Evolutionary conservation across 139 green algal genomes (phyloP).

Genomic region (Auxenochlorella protothecoides): DNA sequence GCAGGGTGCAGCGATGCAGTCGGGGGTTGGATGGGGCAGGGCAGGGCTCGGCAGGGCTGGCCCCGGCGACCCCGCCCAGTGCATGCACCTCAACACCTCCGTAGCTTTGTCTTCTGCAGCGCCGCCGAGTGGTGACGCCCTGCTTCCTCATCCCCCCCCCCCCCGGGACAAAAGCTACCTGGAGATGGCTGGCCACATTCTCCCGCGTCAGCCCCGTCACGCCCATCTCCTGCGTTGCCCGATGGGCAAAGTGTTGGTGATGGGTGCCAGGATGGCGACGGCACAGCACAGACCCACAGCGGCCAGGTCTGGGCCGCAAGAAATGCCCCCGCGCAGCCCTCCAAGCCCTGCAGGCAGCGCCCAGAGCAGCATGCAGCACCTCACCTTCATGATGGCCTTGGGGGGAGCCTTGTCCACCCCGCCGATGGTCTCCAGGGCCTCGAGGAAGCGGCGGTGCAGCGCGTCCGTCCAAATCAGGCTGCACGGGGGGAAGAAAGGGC

Average conservation of each 20-base stretch:
- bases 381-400: slow-evolving; percentile 83
- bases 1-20: not conserved
- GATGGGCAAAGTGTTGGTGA: not conserved
- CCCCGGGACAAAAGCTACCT: slow-evolving; percentile 16
- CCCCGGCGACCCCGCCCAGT: no score
- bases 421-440: slow-evolving; percentile 57
- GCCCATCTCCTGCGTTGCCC: slow-evolving; percentile 62
- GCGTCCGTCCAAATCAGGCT: slow-evolving; percentile 82
- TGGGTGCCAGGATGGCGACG: not conserved
- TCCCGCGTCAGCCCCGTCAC: slow-evolving; percentile 85
- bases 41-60: not conserved
- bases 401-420: slow-evolving; percentile 68
- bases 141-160: not conserved
- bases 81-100: no score
- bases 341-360: no score
- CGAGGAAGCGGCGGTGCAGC: slow-evolving; percentile 81
- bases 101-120: not conserved
- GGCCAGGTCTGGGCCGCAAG: no score
- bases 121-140: not conserved
- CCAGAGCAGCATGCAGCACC: not conserved
- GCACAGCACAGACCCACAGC: not conserved
- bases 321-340: no score
- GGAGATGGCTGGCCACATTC: slow-evolving; percentile 88
- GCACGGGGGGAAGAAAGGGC: slow-evolving; percentile 3
- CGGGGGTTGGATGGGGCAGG: not conserved